Evolutionary conservation across 1,139 yeast species (phyloP).

Genomic region (Nadsonia starkeyi-henricii): DNA sequence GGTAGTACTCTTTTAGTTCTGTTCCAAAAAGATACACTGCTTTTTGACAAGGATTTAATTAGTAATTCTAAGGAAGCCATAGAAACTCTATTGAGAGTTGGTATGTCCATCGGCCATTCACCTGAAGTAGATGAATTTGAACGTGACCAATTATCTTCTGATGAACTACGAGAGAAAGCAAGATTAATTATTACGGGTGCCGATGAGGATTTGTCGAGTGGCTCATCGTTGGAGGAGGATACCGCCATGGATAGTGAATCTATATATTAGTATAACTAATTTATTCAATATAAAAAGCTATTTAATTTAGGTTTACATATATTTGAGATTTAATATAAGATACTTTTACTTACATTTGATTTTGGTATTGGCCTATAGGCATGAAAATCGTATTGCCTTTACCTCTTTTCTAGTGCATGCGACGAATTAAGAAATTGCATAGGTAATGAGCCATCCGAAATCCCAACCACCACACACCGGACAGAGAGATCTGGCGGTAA

Average conservation of each 20-base stretch:
- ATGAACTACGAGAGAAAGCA: conserved; percentile 6
- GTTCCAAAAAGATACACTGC: conserved; percentile 30
- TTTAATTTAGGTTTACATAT: no score
- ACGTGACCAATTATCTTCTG: conserved; percentile 22
- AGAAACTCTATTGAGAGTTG: conserved; percentile 78
- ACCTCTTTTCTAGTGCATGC: no score
- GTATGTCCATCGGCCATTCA: conserved; percentile 81
- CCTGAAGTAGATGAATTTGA: conserved; percentile 35
- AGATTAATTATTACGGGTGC: neutral
- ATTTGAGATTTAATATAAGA: no score
- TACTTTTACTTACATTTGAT: no score
- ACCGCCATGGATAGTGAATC: neutral
- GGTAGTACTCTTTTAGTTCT: conserved; percentile 75
- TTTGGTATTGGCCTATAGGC: no score
- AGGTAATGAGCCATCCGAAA: no score
- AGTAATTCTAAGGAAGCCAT: conserved; percentile 53
- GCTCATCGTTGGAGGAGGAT: neutral
- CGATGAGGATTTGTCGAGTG: neutral
- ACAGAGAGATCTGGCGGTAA: no score
- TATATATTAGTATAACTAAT: neutral
- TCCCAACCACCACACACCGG: no score
- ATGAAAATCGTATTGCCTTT: no score
- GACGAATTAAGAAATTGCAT: no score
- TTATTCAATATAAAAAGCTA: no score
- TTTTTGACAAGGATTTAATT: conserved; percentile 61